Evolutionary conservation across 75 land plant species (phyloP).

Genomic region (Cryptomeria japonica): DNA sequence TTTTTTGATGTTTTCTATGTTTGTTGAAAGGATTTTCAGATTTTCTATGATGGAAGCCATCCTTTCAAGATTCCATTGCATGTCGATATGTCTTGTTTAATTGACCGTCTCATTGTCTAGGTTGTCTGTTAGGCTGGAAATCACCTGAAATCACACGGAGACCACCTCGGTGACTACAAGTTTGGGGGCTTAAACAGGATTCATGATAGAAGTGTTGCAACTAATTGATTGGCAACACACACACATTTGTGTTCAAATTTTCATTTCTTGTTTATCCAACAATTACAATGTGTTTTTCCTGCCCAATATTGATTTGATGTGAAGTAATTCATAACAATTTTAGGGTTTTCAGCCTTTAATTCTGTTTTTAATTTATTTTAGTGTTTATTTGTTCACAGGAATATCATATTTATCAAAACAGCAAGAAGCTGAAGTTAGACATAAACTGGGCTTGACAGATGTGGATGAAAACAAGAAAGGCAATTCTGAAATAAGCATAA

Average conservation of each 20-base stretch:
- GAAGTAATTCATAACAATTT: neutral
- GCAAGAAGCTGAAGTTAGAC: conserved; percentile 73
- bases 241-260: neutral
- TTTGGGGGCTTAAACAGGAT: neutral
- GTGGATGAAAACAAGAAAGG: conserved; percentile 9
- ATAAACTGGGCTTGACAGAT: conserved; percentile 14
- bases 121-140: neutral
- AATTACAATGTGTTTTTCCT: neutral
- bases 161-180: neutral
- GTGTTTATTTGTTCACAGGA: conserved; percentile 54
- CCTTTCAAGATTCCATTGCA: neutral
- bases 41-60: neutral
- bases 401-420: conserved; percentile 89
- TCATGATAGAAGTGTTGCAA: neutral
- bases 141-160: neutral
- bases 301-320: neutral
- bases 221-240: neutral
- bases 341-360: neutral
- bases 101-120: neutral
- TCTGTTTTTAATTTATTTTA: conserved; percentile 8
- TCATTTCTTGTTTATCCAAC: neutral
- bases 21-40: neutral
- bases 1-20: neutral
- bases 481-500: neutral
- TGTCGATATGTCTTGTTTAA: neutral